Conservation (phyloP, 192 early-diverging fungal genomes). For the Backusella australiensis region DNA sequence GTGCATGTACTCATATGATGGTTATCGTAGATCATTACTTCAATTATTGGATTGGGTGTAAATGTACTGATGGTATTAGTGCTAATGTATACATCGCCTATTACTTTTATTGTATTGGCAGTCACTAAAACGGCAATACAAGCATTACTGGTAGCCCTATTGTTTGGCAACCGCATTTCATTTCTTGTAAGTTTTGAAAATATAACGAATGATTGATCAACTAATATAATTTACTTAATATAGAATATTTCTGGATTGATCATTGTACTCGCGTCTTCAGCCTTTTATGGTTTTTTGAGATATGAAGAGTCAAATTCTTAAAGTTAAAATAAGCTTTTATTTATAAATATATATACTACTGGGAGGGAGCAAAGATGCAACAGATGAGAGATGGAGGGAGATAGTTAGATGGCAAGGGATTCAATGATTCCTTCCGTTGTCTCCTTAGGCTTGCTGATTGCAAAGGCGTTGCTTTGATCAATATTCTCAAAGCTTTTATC, state of each 20-base stretch:
- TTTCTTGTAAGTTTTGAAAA: constrained; percentile 39
- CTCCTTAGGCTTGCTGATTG: background rate
- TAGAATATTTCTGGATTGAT: constrained; percentile 49
- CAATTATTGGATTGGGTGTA: constrained; percentile 52
- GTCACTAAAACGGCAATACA: constrained; percentile 51
- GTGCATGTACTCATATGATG: background rate
- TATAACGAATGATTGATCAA: background rate
- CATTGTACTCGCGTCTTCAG: constrained; percentile 44
- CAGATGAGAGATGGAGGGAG: background rate
- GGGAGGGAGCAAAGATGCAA: background rate
- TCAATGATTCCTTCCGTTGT: background rate
- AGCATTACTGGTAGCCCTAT: constrained; percentile 49
- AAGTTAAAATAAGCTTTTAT: background rate
- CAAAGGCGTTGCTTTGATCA: background rate
- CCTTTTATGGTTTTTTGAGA: constrained; percentile 33
- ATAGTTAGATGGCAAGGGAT: background rate
- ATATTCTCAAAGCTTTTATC: background rate
- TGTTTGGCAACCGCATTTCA: constrained; percentile 56
- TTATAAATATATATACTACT: background rate
- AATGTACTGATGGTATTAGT: constrained; percentile 58
- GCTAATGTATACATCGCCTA: constrained; percentile 56
- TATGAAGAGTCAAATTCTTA: constrained; percentile 1
- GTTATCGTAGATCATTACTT: constrained; percentile 37
- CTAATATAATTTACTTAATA: background rate
- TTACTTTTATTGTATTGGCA: constrained; percentile 58